These are phyloP conservation scores for Sporothrix variecibatus DNA, from an alignment of 2,329 filamentous ascomycete genomes.

Conservation along the genomic window DNA sequence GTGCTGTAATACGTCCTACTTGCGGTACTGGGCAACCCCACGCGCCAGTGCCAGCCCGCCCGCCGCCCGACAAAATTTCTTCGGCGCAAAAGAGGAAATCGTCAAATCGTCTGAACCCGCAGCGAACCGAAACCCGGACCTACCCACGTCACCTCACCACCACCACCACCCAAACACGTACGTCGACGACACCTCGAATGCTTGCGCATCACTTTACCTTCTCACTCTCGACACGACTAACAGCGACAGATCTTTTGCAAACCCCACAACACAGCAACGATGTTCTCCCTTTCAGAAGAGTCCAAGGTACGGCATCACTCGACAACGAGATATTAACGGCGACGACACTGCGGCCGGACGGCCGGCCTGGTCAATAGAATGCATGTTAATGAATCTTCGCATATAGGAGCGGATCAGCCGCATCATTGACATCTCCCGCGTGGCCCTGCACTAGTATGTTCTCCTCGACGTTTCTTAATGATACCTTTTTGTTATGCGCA, in stretches of 20 bases:
- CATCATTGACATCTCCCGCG: constrained; percentile 90
- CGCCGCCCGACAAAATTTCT: constrained; percentile 8
- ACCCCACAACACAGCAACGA: constrained; percentile 41
- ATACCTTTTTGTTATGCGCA: not conserved
- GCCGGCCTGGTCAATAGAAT: not conserved
- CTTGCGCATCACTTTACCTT: not conserved
- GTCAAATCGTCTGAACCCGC: not conserved
- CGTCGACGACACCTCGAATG: not conserved
- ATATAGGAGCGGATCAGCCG: constrained; percentile 92
- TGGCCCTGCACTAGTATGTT: constrained; percentile 92
- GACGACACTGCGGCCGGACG: not conserved
- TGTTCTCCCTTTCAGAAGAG: constrained; percentile 83
- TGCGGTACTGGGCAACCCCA: not conserved
- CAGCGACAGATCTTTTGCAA: not conserved
- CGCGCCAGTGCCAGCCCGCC: not conserved
- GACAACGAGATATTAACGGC: not conserved
- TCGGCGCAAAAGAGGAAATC: not conserved
- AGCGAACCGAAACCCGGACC: not conserved
- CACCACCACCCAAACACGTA: not conserved
- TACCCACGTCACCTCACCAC: not conserved
- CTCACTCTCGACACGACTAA: not conserved
- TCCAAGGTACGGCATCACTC: constrained; percentile 69
- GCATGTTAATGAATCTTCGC: not conserved
- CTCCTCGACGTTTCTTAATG: not conserved
- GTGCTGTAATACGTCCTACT: too few relatives aligned